A percentile compares a stretch with the other conserved stretches of the same genome.
phyloP scores from a whole-genome alignment of 23 red algal genomes.

The Gracilariopsis chorda region DNA sequence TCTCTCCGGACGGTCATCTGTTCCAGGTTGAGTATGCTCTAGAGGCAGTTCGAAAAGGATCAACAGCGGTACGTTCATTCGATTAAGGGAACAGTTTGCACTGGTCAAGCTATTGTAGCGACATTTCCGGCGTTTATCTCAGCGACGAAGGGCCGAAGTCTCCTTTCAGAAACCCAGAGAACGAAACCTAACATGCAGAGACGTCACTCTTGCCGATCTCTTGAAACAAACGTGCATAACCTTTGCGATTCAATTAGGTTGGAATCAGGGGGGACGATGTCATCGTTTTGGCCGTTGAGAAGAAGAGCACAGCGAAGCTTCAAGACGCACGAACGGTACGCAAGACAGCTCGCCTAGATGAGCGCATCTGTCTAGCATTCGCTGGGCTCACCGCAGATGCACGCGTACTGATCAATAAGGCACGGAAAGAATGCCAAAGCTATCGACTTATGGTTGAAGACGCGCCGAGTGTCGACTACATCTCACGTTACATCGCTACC shows the following conservation, averaged over 20 bases:
- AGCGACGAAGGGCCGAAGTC: too few species aligned
- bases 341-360: slow-evolving; percentile 91
- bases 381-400: slow-evolving; percentile 98
- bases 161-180: too few species aligned
- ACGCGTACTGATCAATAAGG: slow-evolving; percentile 91
- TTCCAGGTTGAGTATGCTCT: slow-evolving; percentile 99
- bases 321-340: slow-evolving; percentile 97
- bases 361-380: slow-evolving; percentile 91
- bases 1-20: slow-evolving; percentile 99
- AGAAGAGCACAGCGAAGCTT: slow-evolving; percentile 94
- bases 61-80: slow-evolving; percentile 92
- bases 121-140: too few species aligned
- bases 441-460: slow-evolving; percentile 99
- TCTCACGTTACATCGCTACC: slow-evolving; percentile 90
- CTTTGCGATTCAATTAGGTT: slow-evolving; percentile 42
- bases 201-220: too few species aligned
- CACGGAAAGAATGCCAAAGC: slow-evolving; percentile 94
- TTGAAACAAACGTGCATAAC: too few species aligned
- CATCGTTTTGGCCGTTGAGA: slow-evolving; percentile 90
- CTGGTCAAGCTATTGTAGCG: too few species aligned
- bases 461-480: slow-evolving; percentile 95
- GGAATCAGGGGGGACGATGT: slow-evolving; percentile 80
- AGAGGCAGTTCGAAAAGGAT: slow-evolving; percentile 97
- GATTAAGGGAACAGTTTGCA: too few species aligned
- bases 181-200: too few species aligned